Evolutionary conservation across 306 rosid genomes (phyloP).

Genomic region (Hylodesmum podocarpum): DNA sequence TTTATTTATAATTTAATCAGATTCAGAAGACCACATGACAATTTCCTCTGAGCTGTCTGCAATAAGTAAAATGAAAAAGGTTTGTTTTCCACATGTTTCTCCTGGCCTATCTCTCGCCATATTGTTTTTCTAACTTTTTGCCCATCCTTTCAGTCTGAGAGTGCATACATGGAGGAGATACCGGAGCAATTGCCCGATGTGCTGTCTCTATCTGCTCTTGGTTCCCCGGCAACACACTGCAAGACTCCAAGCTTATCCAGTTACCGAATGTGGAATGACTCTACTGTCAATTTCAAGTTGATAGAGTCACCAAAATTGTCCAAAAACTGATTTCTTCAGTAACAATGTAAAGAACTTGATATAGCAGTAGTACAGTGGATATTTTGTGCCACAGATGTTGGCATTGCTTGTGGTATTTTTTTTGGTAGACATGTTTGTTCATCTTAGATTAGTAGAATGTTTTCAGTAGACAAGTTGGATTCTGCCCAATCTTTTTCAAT

Average conservation of each 20-base stretch:
- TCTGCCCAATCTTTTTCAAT: neutral
- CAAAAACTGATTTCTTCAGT: conserved; percentile 3
- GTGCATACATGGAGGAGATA: conserved; percentile 39
- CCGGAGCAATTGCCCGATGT: conserved; percentile 44
- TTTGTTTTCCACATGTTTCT: conserved; percentile 8
- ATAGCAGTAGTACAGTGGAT: neutral
- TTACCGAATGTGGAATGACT: conserved; percentile 40
- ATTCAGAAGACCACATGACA: conserved; percentile 26
- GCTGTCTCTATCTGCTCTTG: conserved; percentile 18
- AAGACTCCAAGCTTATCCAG: conserved; percentile 45
- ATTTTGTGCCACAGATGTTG: conserved; percentile 32
- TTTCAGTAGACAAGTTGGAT: neutral
- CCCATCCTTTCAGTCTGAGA: conserved; percentile 35
- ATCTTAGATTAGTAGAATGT: neutral
- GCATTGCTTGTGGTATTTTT: conserved; percentile 9
- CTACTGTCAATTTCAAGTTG: conserved; percentile 49
- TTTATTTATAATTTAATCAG: conserved; percentile 23
- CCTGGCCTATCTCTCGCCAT: neutral
- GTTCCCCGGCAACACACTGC: conserved; percentile 46
- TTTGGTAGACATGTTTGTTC: neutral
- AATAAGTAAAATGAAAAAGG: conserved; percentile 42
- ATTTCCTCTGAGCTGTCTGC: conserved; percentile 30
- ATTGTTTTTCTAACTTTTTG: neutral
- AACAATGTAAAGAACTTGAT: neutral
- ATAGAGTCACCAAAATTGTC: conserved; percentile 43